A percentile compares a stretch with the other conserved stretches of the same genome.
phyloP scores from a whole-genome alignment of 306 rosid genomes.

The Lathyrus tuberosus region DNA sequence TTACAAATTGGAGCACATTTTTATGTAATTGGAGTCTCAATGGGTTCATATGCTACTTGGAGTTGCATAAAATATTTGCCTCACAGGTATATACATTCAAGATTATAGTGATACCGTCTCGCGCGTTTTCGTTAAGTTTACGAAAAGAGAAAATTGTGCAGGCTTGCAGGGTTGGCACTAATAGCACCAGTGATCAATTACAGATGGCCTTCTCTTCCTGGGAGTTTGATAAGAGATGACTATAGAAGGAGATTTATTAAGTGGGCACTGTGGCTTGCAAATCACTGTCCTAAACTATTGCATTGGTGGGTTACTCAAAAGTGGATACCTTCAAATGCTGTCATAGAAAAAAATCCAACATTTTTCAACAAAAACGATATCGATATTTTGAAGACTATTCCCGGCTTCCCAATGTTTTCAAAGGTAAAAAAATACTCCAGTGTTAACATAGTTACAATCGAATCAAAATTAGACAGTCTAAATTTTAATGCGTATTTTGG shows the following conservation, averaged over 20 bases:
- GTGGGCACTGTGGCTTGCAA: slow-evolving; percentile 70
- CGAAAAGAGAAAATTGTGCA: slow-evolving; percentile 45
- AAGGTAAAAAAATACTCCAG: slow-evolving; percentile 48
- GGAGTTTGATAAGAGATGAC: slow-evolving; percentile 64
- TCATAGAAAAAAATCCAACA: slow-evolving; percentile 66
- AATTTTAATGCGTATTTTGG: neutral
- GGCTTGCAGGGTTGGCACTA: slow-evolving; percentile 83
- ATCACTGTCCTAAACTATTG: slow-evolving; percentile 63
- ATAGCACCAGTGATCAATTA: slow-evolving; percentile 85
- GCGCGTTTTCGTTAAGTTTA: neutral
- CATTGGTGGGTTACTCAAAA: slow-evolving; percentile 91
- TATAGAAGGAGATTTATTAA: slow-evolving; percentile 62
- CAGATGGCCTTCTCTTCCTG: slow-evolving; percentile 83
- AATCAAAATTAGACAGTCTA: neutral
- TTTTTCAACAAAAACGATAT: slow-evolving; percentile 76
- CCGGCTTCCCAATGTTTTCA: slow-evolving; percentile 85
- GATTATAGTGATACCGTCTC: neutral
- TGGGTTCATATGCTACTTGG: slow-evolving; percentile 97
- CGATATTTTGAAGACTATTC: slow-evolving; percentile 66
- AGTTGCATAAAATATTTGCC: slow-evolving; percentile 90
- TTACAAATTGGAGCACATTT: slow-evolving; percentile 68
- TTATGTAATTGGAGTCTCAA: slow-evolving; percentile 84
- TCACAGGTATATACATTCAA: slow-evolving; percentile 56
- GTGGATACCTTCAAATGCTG: slow-evolving; percentile 91
- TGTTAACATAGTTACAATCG: neutral